Base-by-base conservation (phyloP, 768 basidiomycete species). In the Termitomyces titanicus region DNA sequence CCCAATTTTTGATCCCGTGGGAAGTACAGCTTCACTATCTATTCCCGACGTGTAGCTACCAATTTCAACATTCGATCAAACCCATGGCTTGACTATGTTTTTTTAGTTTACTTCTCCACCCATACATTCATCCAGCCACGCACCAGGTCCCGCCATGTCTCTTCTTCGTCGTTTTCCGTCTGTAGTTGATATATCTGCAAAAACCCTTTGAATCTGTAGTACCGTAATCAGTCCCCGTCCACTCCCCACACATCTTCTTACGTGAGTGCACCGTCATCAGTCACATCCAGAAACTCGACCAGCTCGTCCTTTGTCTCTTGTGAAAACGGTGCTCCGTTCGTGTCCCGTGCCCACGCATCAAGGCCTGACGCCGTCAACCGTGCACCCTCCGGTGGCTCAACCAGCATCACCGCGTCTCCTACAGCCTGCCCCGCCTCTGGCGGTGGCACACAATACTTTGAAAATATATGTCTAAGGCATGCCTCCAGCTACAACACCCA, bases 181-280 rank as follows among this genome's bases (percentile, higher is more conserved):
- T 93, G 91, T n/a, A 92, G 71, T 62, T 89, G 86, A 64, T 92
- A 92, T 52, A 92, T 82, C 66, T 92, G 88, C 66, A 90, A 65
- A 64, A 93, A 92, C 2, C 90, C 89, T 65, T 86, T 85, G 65
- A 89, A 83, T 17, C 89, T 92, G 37, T 13, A 27, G 5, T n/a
- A n/a, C n/a, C n/a, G 38, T 45, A 13, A 22, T 12, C 35, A 47
- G 13, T 37, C 27, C 29, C 5, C 22, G 10, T 15, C 18, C 10
- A 22, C 12, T 27, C n/a, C 12, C 7, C 11, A n/a, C 12, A 4
- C 29, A 33, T 31, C 6, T 24, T 77, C 86, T 55, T 67, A 92
- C 89, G 89, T 91, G 53, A 92, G 74, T 58, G 79, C 72, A 11
- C 88, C 86, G 40, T 85, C 81, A 37, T 84, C 85, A 20, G 81